These are phyloP conservation scores for Paramecium sexaurelia DNA, from an alignment of 73 alveolate species.

Conservation along the genomic window DNA sequence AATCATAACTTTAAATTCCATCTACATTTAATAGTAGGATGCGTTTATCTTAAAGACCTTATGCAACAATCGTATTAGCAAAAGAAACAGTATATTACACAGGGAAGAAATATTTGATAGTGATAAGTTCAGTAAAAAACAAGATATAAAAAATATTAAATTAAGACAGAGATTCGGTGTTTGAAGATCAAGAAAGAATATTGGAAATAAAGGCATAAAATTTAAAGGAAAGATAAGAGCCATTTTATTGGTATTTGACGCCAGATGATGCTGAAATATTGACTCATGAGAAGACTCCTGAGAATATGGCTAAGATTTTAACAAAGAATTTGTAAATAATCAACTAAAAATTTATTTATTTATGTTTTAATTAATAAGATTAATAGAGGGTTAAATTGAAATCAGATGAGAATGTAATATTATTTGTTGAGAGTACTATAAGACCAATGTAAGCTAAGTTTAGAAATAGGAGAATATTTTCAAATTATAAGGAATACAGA, in stretches of 20 bases:
- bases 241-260: background rate
- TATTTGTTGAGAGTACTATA: conserved; percentile 24
- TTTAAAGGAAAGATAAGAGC: background rate
- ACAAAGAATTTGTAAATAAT: conserved; percentile 6
- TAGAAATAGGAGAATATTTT: background rate
- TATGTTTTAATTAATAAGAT: conserved; percentile 32
- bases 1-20: background rate
- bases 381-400: background rate
- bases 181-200: conserved; percentile 22
- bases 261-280: conserved; percentile 47
- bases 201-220: background rate
- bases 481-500: background rate
- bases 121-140: background rate
- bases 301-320: background rate
- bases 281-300: background rate
- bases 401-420: background rate
- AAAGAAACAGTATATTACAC: background rate
- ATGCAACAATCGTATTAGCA: background rate
- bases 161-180: background rate
- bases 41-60: background rate
- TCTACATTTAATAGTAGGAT: background rate
- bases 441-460: conserved; percentile 8
- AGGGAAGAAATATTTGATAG: conserved; percentile 43
- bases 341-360: background rate
- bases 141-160: conserved; percentile 24